These are phyloP conservation scores for Kodamaea fukazawae DNA, from an alignment of 805 yeast species.

Conservation along the genomic window DNA sequence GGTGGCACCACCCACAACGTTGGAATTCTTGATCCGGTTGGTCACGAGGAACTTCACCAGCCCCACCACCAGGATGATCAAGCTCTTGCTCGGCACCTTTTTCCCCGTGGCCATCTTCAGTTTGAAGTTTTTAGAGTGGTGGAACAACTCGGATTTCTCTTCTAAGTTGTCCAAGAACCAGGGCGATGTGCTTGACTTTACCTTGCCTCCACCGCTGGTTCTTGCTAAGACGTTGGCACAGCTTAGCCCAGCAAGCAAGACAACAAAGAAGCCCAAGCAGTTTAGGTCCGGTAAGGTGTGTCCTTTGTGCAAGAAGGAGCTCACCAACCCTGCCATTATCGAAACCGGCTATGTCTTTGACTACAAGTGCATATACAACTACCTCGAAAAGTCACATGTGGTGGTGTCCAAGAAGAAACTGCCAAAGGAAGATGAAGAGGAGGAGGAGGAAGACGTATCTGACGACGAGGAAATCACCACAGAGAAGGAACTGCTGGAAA, in stretches of 20 bases:
- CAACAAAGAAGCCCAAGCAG: constrained; percentile 12
- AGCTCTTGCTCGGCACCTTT: constrained; percentile 44
- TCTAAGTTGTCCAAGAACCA: constrained; percentile 51
- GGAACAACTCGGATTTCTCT: constrained; percentile 77
- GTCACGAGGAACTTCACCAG: constrained; percentile 18
- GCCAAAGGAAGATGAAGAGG: constrained; percentile 10
- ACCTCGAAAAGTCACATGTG: constrained; percentile 48
- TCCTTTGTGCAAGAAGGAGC: constrained; percentile 63
- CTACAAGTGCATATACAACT: constrained; percentile 76
- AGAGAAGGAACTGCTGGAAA: constrained; percentile 13
- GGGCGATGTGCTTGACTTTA: constrained; percentile 44
- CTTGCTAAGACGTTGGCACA: constrained; percentile 16
- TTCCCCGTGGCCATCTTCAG: constrained; percentile 82
- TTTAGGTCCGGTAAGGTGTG: constrained; percentile 46
- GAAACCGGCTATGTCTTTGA: constrained; percentile 93
- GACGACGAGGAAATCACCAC: constrained; percentile 18
- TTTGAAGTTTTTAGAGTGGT: constrained; percentile 88
- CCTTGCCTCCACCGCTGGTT: constrained; percentile 48
- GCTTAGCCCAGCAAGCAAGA: constrained; percentile 2
- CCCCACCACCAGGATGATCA: constrained; percentile 33
- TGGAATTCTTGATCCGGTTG: constrained; percentile 32
- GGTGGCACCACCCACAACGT: constrained; percentile 40
- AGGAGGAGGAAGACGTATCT: constrained; percentile 17
- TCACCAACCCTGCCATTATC: constrained; percentile 78
- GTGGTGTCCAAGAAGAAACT: constrained; percentile 19